These are phyloP conservation scores for Styphnolobium japonicum DNA, from an alignment of 306 rosid genomes.

Conservation along the genomic window DNA sequence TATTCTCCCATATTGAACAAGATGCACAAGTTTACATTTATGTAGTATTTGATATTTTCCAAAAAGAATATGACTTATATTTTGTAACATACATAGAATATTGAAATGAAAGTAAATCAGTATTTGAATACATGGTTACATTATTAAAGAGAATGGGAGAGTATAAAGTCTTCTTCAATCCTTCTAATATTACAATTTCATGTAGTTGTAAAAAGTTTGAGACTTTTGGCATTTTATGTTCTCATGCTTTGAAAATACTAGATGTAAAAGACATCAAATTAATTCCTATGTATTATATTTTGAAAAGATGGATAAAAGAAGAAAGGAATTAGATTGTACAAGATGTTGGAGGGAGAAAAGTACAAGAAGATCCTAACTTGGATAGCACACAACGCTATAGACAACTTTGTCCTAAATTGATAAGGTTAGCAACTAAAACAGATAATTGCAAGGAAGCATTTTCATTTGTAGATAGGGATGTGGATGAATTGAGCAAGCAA, in stretches of 20 bases:
- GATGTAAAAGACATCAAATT: not conserved
- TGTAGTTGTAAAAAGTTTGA: not conserved
- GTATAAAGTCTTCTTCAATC: not conserved
- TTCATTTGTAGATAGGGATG: not conserved
- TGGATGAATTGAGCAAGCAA: not conserved
- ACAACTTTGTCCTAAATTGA: not conserved
- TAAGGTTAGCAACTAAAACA: not conserved
- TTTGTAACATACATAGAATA: not conserved
- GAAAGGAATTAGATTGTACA: not conserved
- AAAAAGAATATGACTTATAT: not conserved
- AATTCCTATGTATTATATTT: not conserved
- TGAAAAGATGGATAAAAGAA: not conserved
- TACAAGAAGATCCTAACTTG: not conserved
- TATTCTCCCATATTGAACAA: too few relatives aligned
- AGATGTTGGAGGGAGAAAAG: not conserved
- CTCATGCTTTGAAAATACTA: not conserved
- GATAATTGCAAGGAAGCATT: not conserved
- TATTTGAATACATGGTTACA: not conserved
- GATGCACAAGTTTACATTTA: not conserved
- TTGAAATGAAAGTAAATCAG: not conserved
- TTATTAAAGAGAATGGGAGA: too few relatives aligned
- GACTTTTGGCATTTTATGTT: not conserved
- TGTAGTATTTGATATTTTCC: not conserved
- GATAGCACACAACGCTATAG: not conserved
- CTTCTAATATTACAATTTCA: not conserved